A percentile compares a stretch with the other conserved stretches of the same genome.
Evolutionary conservation across 208 protist species (phyloP).

Genomic region (Acanthamoeba royreba): DNA sequence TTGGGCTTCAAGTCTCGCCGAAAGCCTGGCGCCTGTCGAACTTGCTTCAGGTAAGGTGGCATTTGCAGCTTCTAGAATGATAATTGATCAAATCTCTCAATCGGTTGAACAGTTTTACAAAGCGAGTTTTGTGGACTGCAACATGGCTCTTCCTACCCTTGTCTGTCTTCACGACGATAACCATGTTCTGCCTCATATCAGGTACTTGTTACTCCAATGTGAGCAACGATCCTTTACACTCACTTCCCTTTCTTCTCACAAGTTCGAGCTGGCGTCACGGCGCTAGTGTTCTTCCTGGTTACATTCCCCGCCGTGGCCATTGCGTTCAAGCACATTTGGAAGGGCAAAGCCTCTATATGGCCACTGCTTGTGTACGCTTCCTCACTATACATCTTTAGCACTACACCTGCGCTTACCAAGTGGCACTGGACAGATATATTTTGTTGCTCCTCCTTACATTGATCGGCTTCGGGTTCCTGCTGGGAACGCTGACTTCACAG

Average conservation of each 20-base stretch:
- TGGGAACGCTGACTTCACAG: not conserved
- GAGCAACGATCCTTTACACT: not conserved
- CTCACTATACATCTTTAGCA: not conserved
- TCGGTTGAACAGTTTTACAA: not conserved
- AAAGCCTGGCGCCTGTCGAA: not conserved
- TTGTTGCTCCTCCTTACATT: not conserved
- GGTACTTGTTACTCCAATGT: not conserved
- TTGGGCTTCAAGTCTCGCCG: not conserved
- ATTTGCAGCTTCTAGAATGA: not conserved
- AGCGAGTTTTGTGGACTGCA: not conserved
- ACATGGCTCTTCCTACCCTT: slow-evolving; percentile 17
- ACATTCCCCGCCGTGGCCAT: not conserved
- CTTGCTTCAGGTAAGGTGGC: not conserved
- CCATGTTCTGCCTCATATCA: slow-evolving; percentile 26
- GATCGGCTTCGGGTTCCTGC: slow-evolving; percentile 14
- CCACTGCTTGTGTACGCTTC: not conserved
- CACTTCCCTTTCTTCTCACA: not conserved
- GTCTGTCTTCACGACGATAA: not conserved
- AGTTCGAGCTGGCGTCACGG: not conserved
- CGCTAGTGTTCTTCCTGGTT: not conserved
- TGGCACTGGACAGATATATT: not conserved
- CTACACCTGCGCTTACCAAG: not conserved
- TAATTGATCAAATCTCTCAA: not conserved
- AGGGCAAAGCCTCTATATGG: slow-evolving; percentile 35
- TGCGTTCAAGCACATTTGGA: slow-evolving; percentile 16